A percentile compares a stretch with the other conserved stretches of the same genome.
Conservation (phyloP, 805 yeast genomes). For the Candida germanica region DNA sequence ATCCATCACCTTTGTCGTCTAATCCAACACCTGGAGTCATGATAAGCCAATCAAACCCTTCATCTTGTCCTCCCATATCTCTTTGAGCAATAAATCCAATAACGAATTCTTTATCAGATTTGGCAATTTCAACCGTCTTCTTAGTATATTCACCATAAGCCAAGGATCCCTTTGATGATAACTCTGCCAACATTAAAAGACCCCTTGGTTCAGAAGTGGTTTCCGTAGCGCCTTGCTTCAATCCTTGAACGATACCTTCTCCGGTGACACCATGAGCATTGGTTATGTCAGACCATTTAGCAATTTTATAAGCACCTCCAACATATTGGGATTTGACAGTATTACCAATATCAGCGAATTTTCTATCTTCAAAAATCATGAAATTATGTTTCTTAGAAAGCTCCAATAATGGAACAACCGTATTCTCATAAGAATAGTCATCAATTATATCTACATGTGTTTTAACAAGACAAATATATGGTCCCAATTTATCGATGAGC, state of each 20-base stretch:
- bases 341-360: conserved; percentile 97
- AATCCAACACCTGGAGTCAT: conserved; percentile 99
- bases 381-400: conserved; percentile 81
- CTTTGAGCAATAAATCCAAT: conserved; percentile 96
- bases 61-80: conserved; percentile 77
- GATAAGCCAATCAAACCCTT: conserved; percentile 90
- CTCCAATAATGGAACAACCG: conserved; percentile 69
- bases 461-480: conserved; percentile 86
- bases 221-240: conserved; percentile 75
- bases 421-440: conserved; percentile 80
- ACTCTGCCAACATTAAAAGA: conserved; percentile 89
- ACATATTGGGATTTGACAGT: conserved; percentile 93
- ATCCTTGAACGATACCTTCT: conserved; percentile 84
- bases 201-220: conserved; percentile 80
- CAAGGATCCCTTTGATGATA: conserved; percentile 88
- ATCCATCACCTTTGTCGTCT: conserved; percentile 91
- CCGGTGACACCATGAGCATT: conserved; percentile 99
- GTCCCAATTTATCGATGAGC: conserved; percentile 80
- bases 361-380: conserved; percentile 93
- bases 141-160: conserved; percentile 90
- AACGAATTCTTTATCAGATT: conserved; percentile 81
- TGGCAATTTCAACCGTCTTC: conserved; percentile 87
- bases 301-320: conserved; percentile 85
- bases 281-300: conserved; percentile 94
- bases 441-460: conserved; percentile 92